Conservation (phyloP, 768 basidiomycete genomes). For the Amanita subjunquillea region DNA sequence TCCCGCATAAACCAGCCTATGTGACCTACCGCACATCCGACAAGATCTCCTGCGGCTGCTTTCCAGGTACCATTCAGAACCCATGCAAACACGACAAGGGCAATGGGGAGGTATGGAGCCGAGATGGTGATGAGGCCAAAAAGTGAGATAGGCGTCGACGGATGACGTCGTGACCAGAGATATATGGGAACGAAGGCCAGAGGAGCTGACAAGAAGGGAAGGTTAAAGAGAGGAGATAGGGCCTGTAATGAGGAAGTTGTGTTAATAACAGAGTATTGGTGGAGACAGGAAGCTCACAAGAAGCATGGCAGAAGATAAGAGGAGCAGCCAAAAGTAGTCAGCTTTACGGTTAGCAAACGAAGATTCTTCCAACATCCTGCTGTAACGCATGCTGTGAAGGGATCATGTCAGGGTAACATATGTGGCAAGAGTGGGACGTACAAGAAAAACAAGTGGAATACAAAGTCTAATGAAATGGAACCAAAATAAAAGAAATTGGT, state of each 20-base stretch:
- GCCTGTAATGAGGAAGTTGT: constrained; percentile 27
- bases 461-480: constrained; percentile 82
- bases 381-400: constrained; percentile 46
- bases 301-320: constrained; percentile 76
- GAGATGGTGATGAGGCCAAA: constrained; percentile 93
- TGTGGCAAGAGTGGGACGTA: constrained; percentile 26
- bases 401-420: not conserved
- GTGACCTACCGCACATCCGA: constrained; percentile 84
- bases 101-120: constrained; percentile 90
- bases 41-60: constrained; percentile 71
- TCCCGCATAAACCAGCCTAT: constrained; percentile 78
- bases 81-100: constrained; percentile 84
- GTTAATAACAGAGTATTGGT: not conserved
- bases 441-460: constrained; percentile 99
- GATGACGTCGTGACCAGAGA: constrained; percentile 92
- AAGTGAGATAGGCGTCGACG: constrained; percentile 89
- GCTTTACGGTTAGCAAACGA: constrained; percentile 86
- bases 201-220: constrained; percentile 89
- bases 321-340: constrained; percentile 92
- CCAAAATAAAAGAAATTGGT: constrained; percentile 98
- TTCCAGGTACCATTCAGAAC: constrained; percentile 74
- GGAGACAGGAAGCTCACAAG: constrained; percentile 35
- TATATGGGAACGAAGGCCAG: constrained; percentile 95
- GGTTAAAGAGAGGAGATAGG: constrained; percentile 80
- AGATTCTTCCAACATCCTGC: constrained; percentile 93